phyloP scores from a whole-genome alignment of 202 grass and related monocot genomes.

The Carex arenaria region DNA sequence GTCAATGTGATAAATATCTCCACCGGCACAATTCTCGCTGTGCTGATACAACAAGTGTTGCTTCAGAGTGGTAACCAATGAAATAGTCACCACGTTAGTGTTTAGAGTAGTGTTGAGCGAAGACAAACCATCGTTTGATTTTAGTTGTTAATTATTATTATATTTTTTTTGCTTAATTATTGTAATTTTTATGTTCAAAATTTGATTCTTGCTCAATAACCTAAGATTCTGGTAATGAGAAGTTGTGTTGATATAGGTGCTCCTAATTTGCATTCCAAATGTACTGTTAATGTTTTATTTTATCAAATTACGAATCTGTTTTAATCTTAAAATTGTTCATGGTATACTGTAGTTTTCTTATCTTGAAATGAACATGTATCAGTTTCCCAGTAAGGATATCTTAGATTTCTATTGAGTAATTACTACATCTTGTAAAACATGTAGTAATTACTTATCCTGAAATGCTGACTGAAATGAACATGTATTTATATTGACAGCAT shows the following conservation, averaged over 20 bases:
- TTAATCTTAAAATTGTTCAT: background rate
- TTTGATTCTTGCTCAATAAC: background rate
- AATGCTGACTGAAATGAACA: background rate
- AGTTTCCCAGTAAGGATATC: background rate
- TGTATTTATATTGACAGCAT: too few species aligned
- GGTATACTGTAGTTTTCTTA: background rate
- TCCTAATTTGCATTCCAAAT: background rate
- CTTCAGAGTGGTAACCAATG: constrained; percentile 31
- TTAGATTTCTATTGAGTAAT: background rate
- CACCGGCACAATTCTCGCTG: constrained; percentile 50
- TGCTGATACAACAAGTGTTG: constrained; percentile 56
- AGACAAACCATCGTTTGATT: background rate
- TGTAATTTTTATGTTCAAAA: background rate
- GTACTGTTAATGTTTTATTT: background rate
- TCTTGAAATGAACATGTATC: too few species aligned
- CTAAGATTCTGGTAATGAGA: background rate
- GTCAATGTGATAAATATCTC: constrained; percentile 91
- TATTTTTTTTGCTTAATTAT: background rate
- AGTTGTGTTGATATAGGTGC: background rate
- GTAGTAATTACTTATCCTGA: background rate
- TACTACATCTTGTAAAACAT: background rate
- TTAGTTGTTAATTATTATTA: background rate
- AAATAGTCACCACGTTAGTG: background rate
- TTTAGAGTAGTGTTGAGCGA: too few species aligned
- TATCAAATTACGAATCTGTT: background rate